Evolutionary conservation across 2,329 filamentous ascomycete genomes (phyloP), one percentile per base, ranked within the genome.

Genomic region (Tolypocladium ophioglossoides): DNA sequence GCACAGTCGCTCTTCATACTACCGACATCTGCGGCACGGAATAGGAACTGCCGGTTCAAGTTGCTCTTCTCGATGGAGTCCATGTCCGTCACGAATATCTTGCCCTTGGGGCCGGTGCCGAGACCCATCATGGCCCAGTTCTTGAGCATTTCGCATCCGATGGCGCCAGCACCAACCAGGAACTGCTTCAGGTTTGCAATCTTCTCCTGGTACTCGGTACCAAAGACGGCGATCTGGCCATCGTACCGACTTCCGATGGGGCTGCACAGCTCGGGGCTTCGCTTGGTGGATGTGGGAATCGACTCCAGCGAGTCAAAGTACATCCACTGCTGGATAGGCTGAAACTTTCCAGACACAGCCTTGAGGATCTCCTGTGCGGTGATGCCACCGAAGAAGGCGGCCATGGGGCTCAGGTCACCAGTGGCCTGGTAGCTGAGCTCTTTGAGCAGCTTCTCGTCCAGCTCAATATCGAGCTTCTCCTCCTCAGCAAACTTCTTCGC

Each of bases 71-170:
- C 94, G 63, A 99, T 99, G 53, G 91, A 91, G 67, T 99, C 94
- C 84, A 96, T 97, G 68, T 99, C 94, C 16, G 95, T 97, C 51
- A 99, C 88, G 55, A 77, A 89, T 64, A 99, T 95, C 70, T 87
- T 87, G 64, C 94, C 94, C 50, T 91, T 82, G 3, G 90, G 89
- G 4, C 94, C 94, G 48, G 88, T 89, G 47, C 87, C 92, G 34
- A 99, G 78, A 61, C 94, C 94, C 69, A 97, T 95, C 91, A 99
- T 95, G 38, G 95, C 92, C 91, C 94, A 99, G 72, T 97, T 97
- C 82, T 99, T 99, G 62, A 99, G 76, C 87, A 97, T 99, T 68
- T 99, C 94, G 66, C 94, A 99, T 48, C 94, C 94, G 69, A 99
- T 99, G 59, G 95, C 94, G 64, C 94, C 94, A 49, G 94, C 90